Evolutionary conservation across 225 moss, liverwort and hornwort genomes (phyloP), one percentile per base, ranked within the genome.

Genomic region (Bryum argenteum): DNA sequence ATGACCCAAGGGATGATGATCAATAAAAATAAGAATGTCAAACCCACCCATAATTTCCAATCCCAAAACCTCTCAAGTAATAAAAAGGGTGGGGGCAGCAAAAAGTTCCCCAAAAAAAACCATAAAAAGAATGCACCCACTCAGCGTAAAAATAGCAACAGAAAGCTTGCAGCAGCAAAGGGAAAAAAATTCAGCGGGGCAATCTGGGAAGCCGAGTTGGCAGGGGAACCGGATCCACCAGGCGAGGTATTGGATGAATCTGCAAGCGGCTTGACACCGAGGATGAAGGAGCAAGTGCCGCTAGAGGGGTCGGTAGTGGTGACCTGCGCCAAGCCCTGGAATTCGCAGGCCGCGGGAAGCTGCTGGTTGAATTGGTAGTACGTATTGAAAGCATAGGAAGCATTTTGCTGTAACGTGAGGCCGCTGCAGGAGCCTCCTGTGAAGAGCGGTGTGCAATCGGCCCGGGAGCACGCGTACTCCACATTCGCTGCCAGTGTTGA

Each of bases 311-410:
- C 82, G 0, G 74, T 83, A 21, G 82, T 78, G 44, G 84, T 85
- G 24, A 93, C 62, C 23, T 81, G 79, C 16, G 90, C 96, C 60
- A 93, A 43, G 12, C 91, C 93, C 9, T 89, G 44, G 59, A 96
- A 96, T 54, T 81, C 38, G 37, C 96, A 97, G 51, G 93, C 78
- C 20, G 44, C 44, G 0, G 74, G 8, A 11, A 77, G 77, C 59
- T 97, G 93, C 53, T 85, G 64, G 75, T 90, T 91, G 76, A 90
- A 93, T 61, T 97, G 96, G 66, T 86, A 97, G 73, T 97, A 97
- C 33, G 86, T 87, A 77, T 97, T 97, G 81, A 93, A 97, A 18
- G 93, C 93, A 12, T 91, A 97, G 2, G 96, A 97, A 38, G 93
- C 90, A 43, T 88, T 93, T 11, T 85, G 80, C 8, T 61, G 70